Evolutionary conservation across 495 filamentous ascomycete genomes (phyloP), one percentile per base, ranked within the genome.

Genomic region (Cudoniella acicularis): DNA sequence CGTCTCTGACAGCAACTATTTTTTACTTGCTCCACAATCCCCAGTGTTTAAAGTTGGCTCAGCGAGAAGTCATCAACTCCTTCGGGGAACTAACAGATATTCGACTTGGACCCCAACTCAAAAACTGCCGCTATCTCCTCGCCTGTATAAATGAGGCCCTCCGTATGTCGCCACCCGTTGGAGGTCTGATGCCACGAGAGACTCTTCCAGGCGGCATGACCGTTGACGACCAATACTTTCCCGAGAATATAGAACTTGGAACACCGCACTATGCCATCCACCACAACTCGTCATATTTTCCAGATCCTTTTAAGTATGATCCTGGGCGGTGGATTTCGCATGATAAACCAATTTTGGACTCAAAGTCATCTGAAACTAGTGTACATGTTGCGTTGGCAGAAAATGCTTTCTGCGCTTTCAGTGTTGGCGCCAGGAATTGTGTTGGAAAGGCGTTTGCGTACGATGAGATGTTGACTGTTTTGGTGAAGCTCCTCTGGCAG

Each of bases 131-230:
- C 1, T 77, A 75, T 22, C 75, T 90, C 3, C 76, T 76, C 50
- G 78, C 81, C 0, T 85, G 69, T 40, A 83, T 90, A 64, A 85
- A 90, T 67, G 88, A 91, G 61, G 75, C 83, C 2, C 79, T 91
- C 75, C 83, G 88, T 26, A 70, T 91, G 57, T 82, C 80, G 0
- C 88, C 87, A n/a, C 78, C 86, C 0, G 85, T 89, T 4, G 73
- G 77, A 26, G 81, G 79, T 13, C 70, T 82, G 1, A 66, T 88
- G 0, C 83, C 84, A 1, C 82, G 87, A 41, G 74, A 81, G 59
- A 85, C 89, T 2, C 75, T 86, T 2, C 56, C 74, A 0, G 87
- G 86, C 46, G 88, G 87, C n/a, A 53, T 67, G 18, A 10, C 59
- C 10, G 52, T 72, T 40, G 67, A 69, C 45, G 67, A 62, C 2